Evolutionary conservation across 495 filamentous ascomycete genomes (phyloP).

Genomic region (Podospora anserina): DNA sequence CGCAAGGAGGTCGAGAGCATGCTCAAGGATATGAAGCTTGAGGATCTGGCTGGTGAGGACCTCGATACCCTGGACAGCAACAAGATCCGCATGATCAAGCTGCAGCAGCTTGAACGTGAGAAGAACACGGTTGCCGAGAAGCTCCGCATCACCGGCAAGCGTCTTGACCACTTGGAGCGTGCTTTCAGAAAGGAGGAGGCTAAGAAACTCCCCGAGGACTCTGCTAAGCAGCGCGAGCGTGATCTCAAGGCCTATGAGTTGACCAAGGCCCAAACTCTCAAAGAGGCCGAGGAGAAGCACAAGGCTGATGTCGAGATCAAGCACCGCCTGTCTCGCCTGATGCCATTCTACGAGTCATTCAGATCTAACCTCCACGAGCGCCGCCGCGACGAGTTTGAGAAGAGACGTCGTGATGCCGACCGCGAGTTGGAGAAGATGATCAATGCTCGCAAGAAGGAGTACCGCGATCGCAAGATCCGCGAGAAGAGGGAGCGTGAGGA

Average conservation of each 20-base stretch:
- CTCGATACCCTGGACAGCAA: slow-evolving; percentile 80
- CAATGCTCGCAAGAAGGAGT: slow-evolving; percentile 78
- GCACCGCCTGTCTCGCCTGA: slow-evolving; percentile 78
- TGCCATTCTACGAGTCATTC: slow-evolving; percentile 78
- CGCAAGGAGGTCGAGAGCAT: slow-evolving; percentile 93
- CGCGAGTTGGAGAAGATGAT: slow-evolving; percentile 87
- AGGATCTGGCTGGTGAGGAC: slow-evolving; percentile 75
- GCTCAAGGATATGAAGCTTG: slow-evolving; percentile 85
- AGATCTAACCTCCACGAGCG: slow-evolving; percentile 73
- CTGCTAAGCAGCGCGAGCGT: slow-evolving; percentile 73
- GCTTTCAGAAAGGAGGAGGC: slow-evolving; percentile 92
- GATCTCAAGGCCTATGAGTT: slow-evolving; percentile 79
- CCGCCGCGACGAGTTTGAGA: slow-evolving; percentile 93
- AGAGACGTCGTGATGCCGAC: slow-evolving; percentile 82
- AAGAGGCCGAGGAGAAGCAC: slow-evolving; percentile 78
- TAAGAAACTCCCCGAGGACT: slow-evolving; percentile 86
- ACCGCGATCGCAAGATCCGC: slow-evolving; percentile 65
- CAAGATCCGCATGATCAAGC: slow-evolving; percentile 87
- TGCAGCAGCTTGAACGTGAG: slow-evolving; percentile 93
- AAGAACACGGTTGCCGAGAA: slow-evolving; percentile 92
- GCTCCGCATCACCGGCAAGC: slow-evolving; percentile 85
- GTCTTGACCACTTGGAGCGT: slow-evolving; percentile 96
- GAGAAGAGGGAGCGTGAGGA: slow-evolving; percentile 82
- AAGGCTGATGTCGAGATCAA: slow-evolving; percentile 88
- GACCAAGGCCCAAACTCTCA: slow-evolving; percentile 68